These are phyloP conservation scores for Neurospora tetraspora DNA, from an alignment of 495 filamentous ascomycete species.

Conservation along the genomic window DNA sequence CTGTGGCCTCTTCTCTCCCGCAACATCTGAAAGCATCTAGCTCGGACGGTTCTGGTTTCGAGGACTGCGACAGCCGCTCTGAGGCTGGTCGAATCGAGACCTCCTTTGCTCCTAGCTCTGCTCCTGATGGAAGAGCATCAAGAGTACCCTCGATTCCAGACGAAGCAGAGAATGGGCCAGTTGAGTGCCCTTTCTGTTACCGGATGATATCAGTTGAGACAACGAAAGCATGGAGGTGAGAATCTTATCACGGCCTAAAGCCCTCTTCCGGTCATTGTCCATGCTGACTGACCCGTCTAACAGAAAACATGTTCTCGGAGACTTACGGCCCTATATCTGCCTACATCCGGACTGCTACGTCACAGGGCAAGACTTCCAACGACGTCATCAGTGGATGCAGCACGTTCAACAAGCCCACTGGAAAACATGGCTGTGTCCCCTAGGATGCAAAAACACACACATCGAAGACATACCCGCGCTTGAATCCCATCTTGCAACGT, in stretches of 20 bases:
- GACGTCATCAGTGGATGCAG: slow-evolving; percentile 8
- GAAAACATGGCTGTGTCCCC: not conserved
- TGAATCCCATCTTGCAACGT: not conserved
- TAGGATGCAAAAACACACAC: not conserved
- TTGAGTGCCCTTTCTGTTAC: slow-evolving; percentile 29
- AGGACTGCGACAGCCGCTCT: slow-evolving; percentile 9
- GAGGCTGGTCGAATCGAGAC: slow-evolving; percentile 13
- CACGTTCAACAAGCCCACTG: slow-evolving; percentile 8
- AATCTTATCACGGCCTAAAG: too few species aligned
- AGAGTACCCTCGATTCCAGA: slow-evolving; percentile 12
- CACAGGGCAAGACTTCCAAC: slow-evolving; percentile 1
- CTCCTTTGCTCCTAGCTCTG: slow-evolving; percentile 6
- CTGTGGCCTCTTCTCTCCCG: slow-evolving; percentile 13
- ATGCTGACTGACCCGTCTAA: too few species aligned
- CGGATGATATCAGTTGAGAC: slow-evolving; percentile 18
- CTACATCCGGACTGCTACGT: slow-evolving; percentile 4
- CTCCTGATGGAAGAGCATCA: not conserved
- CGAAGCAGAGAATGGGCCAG: slow-evolving; percentile 11
- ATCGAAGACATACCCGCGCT: not conserved
- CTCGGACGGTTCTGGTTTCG: not conserved
- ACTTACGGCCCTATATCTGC: slow-evolving; percentile 26
- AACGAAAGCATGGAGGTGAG: slow-evolving; percentile 25
- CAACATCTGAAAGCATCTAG: not conserved
- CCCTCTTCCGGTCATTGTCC: too few species aligned
- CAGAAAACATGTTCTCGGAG: slow-evolving; percentile 25